A percentile compares a stretch with the other conserved stretches of the same genome.
Evolutionary conservation across 352 stramenopile species (phyloP).

Genomic region (Pythium vanterpoolii): DNA sequence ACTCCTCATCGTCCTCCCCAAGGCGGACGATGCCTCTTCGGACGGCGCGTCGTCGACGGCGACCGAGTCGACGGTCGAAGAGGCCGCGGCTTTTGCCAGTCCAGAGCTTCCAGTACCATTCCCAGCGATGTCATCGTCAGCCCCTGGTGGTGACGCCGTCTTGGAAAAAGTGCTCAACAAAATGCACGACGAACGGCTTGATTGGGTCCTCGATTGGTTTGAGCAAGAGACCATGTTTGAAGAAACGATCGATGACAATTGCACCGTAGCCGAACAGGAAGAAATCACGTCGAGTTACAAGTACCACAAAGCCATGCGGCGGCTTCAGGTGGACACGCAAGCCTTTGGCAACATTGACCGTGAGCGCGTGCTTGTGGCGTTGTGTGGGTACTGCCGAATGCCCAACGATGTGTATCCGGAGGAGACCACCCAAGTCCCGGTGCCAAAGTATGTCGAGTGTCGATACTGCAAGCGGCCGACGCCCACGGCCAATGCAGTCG

Average conservation of each 20-base stretch:
- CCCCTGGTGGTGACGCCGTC: conserved; percentile 48
- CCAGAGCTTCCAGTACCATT: no score
- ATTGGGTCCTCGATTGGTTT: conserved; percentile 81
- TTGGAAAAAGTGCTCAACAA: conserved; percentile 44
- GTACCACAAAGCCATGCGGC: conserved; percentile 67
- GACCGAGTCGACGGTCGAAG: neutral
- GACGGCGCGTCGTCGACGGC: neutral
- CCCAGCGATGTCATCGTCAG: neutral
- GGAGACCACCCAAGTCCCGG: conserved; percentile 49
- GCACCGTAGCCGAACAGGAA: conserved; percentile 59
- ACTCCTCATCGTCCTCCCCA: neutral
- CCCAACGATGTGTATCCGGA: conserved; percentile 67
- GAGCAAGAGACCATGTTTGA: conserved; percentile 91
- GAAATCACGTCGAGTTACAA: conserved; percentile 69
- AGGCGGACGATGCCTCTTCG: neutral
- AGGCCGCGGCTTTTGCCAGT: neutral
- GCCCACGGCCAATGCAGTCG: conserved; percentile 33
- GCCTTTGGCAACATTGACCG: conserved; percentile 27
- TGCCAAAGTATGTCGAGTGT: conserved; percentile 65
- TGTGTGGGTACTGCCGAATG: conserved; percentile 52
- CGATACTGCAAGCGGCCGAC: conserved; percentile 52
- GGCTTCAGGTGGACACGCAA: conserved; percentile 34
- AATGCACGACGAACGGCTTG: conserved; percentile 18
- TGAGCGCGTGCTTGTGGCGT: conserved; percentile 44
- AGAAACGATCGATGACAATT: conserved; percentile 82